Conservation (phyloP, 345 rosid genomes). For the Mallotus nudiflorus region DNA sequence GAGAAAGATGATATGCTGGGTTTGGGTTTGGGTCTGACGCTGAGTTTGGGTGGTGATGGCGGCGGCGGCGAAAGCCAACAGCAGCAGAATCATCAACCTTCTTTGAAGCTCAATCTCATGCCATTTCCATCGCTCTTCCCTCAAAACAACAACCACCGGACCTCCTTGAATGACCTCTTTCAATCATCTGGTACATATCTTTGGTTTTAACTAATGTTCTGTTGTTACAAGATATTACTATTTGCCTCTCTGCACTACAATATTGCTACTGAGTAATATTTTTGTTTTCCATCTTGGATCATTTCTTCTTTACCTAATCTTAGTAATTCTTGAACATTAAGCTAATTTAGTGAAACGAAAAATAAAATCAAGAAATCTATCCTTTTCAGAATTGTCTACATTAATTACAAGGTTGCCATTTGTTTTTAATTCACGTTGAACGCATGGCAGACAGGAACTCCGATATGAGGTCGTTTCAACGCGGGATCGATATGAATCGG, state of each 20-base stretch:
- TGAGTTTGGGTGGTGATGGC: constrained; percentile 26
- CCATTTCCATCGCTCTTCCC: constrained; percentile 37
- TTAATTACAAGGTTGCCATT: background rate
- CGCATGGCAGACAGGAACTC: constrained; percentile 42
- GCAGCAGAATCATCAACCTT: constrained; percentile 15
- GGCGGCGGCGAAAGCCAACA: constrained; percentile 5
- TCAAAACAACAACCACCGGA: constrained; percentile 37
- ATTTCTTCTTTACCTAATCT: background rate
- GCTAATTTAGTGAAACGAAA: no score
- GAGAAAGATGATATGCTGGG: constrained; percentile 59
- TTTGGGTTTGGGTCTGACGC: constrained; percentile 47
- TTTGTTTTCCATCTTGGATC: background rate
- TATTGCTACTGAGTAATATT: no score
- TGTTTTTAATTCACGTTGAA: background rate
- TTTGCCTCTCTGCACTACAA: no score
- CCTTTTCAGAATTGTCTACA: background rate
- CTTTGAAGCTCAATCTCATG: constrained; percentile 46
- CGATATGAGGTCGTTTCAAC: constrained; percentile 46
- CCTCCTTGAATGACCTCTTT: constrained; percentile 48
- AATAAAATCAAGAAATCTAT: background rate
- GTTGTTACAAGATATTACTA: background rate
- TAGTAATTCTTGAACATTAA: background rate
- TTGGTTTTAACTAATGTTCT: background rate
- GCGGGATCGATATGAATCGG: constrained; percentile 68
- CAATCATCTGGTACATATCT: constrained; percentile 65